These are phyloP conservation scores for Nitzschia sp. DNA, from an alignment of 108 stramenopile species.

Conservation along the genomic window DNA sequence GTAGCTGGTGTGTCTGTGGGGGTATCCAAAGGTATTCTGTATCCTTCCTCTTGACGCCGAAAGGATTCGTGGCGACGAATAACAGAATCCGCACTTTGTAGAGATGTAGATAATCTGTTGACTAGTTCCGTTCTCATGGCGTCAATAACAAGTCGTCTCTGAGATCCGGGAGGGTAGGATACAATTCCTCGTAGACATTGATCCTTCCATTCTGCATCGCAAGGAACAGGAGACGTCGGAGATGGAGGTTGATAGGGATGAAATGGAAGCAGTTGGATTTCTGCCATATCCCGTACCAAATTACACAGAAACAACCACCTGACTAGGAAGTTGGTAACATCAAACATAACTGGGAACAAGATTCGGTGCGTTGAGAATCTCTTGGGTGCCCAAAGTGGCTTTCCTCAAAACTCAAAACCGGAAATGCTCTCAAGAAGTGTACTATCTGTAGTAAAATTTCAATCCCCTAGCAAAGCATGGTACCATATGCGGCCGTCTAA, in stretches of 20 bases:
- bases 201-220: slow-evolving; percentile 54
- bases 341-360: slow-evolving; percentile 49
- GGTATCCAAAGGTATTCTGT: neutral
- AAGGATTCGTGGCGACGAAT: slow-evolving; percentile 22
- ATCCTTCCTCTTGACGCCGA: neutral
- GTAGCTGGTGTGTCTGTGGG: neutral
- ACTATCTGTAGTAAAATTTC: too few species aligned
- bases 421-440: too few species aligned
- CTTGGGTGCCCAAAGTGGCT: too few species aligned
- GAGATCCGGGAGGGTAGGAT: slow-evolving; percentile 74
- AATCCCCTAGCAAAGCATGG: too few species aligned
- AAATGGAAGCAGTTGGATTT: slow-evolving; percentile 78
- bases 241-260: slow-evolving; percentile 36
- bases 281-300: slow-evolving; percentile 65
- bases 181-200: slow-evolving; percentile 58
- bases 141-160: slow-evolving; percentile 65
- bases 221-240: slow-evolving; percentile 16
- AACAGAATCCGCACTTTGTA: slow-evolving; percentile 49
- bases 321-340: slow-evolving; percentile 77
- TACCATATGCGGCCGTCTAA: too few species aligned
- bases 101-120: slow-evolving; percentile 40
- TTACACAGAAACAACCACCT: slow-evolving; percentile 82
- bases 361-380: too few species aligned
- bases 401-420: too few species aligned
- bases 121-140: slow-evolving; percentile 70